phyloP scores from a whole-genome alignment of 441 rosid species.

The Breynia disticha region DNA sequence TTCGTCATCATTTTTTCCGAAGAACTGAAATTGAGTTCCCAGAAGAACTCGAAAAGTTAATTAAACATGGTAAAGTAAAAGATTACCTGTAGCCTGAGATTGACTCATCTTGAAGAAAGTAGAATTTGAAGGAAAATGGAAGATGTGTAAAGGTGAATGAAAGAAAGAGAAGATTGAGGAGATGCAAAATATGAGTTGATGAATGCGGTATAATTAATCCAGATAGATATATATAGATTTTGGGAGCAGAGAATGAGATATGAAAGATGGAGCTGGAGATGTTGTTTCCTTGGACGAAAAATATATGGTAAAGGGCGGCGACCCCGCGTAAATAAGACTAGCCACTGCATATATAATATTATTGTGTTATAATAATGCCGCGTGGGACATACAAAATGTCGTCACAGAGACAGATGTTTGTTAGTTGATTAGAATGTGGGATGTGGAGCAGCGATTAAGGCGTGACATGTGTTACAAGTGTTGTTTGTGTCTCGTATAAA shows the following conservation, averaged over 20 bases:
- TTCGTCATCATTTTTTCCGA: neutral
- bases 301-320: too few species aligned
- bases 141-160: too few species aligned
- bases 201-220: neutral
- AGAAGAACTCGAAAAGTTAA: neutral
- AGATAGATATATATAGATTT: neutral
- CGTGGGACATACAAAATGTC: too few species aligned
- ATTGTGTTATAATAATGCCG: too few species aligned
- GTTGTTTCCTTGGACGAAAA: neutral
- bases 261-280: neutral
- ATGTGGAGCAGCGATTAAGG: too few species aligned
- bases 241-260: neutral
- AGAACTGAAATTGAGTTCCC: neutral
- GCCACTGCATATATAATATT: too few species aligned
- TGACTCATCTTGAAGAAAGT: conserved; percentile 8
- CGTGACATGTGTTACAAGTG: too few species aligned
- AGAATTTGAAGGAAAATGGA: neutral
- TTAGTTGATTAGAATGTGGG: too few species aligned
- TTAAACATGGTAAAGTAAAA: neutral
- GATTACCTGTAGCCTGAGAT: conserved; percentile 13
- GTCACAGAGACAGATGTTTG: too few species aligned
- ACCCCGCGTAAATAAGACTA: too few species aligned
- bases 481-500: too few species aligned
- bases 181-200: neutral
- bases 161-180: neutral